Conservation (phyloP, 768 basidiomycete species). For the Crucibulum laeve region DNA sequence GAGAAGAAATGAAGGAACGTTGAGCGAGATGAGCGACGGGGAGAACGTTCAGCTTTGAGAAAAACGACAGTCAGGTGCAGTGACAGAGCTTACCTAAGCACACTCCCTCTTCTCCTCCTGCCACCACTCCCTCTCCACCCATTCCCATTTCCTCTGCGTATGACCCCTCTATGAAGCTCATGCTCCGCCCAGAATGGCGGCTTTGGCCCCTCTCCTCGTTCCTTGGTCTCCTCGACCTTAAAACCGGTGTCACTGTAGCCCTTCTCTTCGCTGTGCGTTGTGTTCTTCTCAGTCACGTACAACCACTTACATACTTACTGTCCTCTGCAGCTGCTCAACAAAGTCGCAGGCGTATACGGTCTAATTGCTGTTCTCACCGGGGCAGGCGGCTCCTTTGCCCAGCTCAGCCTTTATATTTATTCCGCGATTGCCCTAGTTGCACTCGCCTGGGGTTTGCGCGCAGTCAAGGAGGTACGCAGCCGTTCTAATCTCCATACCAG, state of each 20-base stretch:
- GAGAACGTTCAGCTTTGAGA: background rate
- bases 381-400: constrained; percentile 88
- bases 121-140: constrained; percentile 15
- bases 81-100: constrained; percentile 21
- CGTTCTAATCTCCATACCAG: constrained; percentile 3
- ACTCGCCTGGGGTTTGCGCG: constrained; percentile 82
- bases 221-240: constrained; percentile 85
- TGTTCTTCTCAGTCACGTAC: constrained; percentile 1
- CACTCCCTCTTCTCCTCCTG: constrained; percentile 14
- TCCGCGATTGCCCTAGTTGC: constrained; percentile 79
- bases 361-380: constrained; percentile 88
- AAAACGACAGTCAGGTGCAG: background rate
- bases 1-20: background rate
- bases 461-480: constrained; percentile 73
- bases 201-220: constrained; percentile 82
- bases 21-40: background rate
- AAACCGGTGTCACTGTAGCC: constrained; percentile 86
- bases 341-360: constrained; percentile 96
- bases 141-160: background rate
- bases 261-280: constrained; percentile 81
- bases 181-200: constrained; percentile 78
- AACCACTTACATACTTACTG: constrained; percentile 1
- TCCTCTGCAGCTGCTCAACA: constrained; percentile 74
- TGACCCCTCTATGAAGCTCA: constrained; percentile 62
- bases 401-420: constrained; percentile 91